Evolutionary conservation across 1,284 basidiomycete species (phyloP).

Genomic region (Vanrija humicola): DNA sequence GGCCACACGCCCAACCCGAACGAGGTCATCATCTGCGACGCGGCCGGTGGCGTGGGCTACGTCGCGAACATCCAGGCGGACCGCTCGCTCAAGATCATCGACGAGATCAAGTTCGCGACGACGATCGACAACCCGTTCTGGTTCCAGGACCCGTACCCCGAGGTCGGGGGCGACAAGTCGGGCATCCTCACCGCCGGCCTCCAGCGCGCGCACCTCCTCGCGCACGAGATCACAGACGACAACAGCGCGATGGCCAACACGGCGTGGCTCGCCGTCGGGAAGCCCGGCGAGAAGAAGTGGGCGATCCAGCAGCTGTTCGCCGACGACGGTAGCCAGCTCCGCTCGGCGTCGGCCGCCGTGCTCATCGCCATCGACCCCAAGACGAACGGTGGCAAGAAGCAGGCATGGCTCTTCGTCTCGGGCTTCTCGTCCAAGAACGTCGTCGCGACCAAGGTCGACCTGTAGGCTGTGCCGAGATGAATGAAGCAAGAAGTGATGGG

Average conservation of each 20-base stretch:
- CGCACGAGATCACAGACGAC: not conserved
- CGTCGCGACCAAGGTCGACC: conserved; percentile 20
- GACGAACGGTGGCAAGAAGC: conserved; percentile 19
- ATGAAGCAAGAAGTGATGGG: too few species aligned
- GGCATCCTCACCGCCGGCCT: conserved; percentile 30
- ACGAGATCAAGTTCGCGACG: conserved; percentile 2
- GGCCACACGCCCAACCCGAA: conserved; percentile 20
- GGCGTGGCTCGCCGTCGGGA: conserved; percentile 10
- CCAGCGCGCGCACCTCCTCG: conserved; percentile 10
- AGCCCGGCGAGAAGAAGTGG: conserved; percentile 3
- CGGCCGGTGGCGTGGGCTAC: conserved; percentile 23
- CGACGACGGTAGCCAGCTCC: conserved; percentile 24
- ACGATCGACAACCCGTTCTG: conserved; percentile 37
- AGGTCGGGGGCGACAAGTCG: conserved; percentile 9
- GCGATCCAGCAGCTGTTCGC: conserved; percentile 11
- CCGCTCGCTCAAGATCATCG: conserved; percentile 1
- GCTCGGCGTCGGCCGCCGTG: conserved; percentile 18
- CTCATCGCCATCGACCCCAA: conserved; percentile 20
- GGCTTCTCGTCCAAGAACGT: conserved; percentile 21
- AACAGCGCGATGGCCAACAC: not conserved
- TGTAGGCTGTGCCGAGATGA: conserved; percentile 2
- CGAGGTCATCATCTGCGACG: conserved; percentile 22
- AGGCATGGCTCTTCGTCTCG: conserved; percentile 27
- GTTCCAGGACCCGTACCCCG: conserved; percentile 26
- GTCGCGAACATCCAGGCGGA: conserved; percentile 3